These are phyloP conservation scores for Rauvolfia tetraphylla DNA, from an alignment of 257 asterid species.

Conservation along the genomic window DNA sequence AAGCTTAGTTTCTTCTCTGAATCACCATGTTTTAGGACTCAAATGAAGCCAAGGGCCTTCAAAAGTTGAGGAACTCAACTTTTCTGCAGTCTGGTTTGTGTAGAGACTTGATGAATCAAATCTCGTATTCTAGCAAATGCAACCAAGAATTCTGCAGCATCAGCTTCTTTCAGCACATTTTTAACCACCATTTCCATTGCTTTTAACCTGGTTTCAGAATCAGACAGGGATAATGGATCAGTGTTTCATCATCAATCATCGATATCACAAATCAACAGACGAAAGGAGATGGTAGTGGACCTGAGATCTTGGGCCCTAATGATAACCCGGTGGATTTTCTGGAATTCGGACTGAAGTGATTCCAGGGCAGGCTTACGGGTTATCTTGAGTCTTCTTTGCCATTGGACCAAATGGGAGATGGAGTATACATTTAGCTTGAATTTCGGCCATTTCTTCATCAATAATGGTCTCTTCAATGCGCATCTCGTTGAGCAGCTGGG, in stretches of 20 bases:
- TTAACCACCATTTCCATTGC: slow-evolving; percentile 57
- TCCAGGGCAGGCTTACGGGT: slow-evolving; percentile 23
- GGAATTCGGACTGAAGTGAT: slow-evolving; percentile 49
- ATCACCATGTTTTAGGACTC: background rate
- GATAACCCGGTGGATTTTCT: slow-evolving; percentile 61
- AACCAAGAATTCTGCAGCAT: slow-evolving; percentile 79
- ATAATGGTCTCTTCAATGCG: slow-evolving; percentile 88
- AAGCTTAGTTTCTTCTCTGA: background rate
- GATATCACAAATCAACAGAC: background rate
- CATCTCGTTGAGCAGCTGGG: slow-evolving; percentile 48
- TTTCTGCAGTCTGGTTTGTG: slow-evolving; percentile 30
- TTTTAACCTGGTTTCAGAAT: slow-evolving; percentile 45
- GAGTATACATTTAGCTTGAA: slow-evolving; percentile 71
- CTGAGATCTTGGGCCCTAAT: slow-evolving; percentile 75
- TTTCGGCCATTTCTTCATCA: slow-evolving; percentile 80
- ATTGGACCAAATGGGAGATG: slow-evolving; percentile 60
- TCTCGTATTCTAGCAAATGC: slow-evolving; percentile 69
- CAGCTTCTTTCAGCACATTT: slow-evolving; percentile 61
- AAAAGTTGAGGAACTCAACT: slow-evolving; percentile 27
- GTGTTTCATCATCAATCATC: background rate
- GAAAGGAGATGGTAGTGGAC: slow-evolving; percentile 19
- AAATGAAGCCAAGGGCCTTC: background rate
- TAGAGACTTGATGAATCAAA: slow-evolving; percentile 46
- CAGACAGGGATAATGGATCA: background rate
- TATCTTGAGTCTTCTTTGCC: slow-evolving; percentile 5